phyloP scores from a whole-genome alignment of 2,329 filamentous ascomycete species.

The Lizonia empirigonia region DNA sequence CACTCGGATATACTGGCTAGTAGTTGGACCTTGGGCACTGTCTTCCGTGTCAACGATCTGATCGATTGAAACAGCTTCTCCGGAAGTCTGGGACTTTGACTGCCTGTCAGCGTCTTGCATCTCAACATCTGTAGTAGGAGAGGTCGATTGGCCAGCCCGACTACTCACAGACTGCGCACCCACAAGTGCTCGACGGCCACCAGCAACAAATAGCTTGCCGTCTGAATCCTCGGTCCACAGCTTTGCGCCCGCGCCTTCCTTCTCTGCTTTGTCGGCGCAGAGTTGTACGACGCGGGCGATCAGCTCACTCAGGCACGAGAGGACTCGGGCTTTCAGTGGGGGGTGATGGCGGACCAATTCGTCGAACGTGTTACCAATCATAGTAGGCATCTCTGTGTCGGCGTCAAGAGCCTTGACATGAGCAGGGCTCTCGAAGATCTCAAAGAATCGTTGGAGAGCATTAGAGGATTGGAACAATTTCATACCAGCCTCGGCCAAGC shows the following conservation, averaged over 20 bases:
- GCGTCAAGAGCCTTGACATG: constrained; percentile 84
- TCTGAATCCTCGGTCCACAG: constrained; percentile 68
- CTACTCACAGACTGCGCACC: constrained; percentile 49
- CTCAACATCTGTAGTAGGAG: constrained; percentile 57
- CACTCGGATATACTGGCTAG: constrained; percentile 74
- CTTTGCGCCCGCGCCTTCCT: constrained; percentile 76
- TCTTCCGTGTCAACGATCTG: constrained; percentile 56
- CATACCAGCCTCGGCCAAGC: constrained; percentile 84
- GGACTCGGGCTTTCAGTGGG: constrained; percentile 75
- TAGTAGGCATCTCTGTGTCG: constrained; percentile 73
- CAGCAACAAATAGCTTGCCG: constrained; percentile 65
- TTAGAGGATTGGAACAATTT: constrained; percentile 82
- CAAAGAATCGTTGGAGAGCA: constrained; percentile 84
- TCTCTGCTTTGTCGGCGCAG: constrained; percentile 71
- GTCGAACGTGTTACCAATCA: constrained; percentile 85
- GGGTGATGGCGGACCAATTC: constrained; percentile 95
- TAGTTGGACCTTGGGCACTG: constrained; percentile 57
- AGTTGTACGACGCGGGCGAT: constrained; percentile 78
- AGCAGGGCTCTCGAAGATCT: constrained; percentile 92
- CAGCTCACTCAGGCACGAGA: constrained; percentile 88
- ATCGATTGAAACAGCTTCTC: constrained; percentile 41
- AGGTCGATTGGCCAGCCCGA: constrained; percentile 20
- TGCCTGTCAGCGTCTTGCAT: constrained; percentile 62
- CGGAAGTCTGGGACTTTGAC: constrained; percentile 2
- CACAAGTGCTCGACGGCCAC: constrained; percentile 55